Conservation (phyloP, 257 asterid genomes). For the Nicotiana paniculata region DNA sequence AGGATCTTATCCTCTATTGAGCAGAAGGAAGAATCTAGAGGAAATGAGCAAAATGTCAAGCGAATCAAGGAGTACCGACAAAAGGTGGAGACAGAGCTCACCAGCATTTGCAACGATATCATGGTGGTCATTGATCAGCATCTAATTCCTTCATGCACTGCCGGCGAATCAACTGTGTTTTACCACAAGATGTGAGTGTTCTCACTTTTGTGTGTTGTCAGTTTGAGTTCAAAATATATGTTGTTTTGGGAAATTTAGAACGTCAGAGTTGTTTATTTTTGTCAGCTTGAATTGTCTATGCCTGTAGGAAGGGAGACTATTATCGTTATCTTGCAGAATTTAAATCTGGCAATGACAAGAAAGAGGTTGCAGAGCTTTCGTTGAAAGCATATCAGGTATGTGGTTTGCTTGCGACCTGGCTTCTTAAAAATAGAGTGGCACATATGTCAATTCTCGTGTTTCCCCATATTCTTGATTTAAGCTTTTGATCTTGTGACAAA, state of each 20-base stretch:
- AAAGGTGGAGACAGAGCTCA: conserved; percentile 78
- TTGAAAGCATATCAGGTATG: conserved; percentile 61
- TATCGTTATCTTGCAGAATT: conserved; percentile 64
- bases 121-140: conserved; percentile 79
- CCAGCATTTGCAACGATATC: conserved; percentile 57
- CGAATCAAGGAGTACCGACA: conserved; percentile 75
- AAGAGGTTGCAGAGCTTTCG: conserved; percentile 58
- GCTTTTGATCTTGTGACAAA: neutral
- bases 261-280: neutral
- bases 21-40: conserved; percentile 84
- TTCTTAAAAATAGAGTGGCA: neutral
- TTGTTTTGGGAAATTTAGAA: neutral
- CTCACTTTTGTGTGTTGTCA: neutral
- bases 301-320: conserved; percentile 62
- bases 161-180: conserved; percentile 83
- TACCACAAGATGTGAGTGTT: conserved; percentile 71
- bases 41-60: conserved; percentile 72
- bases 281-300: conserved; percentile 12
- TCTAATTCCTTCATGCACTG: conserved; percentile 68
- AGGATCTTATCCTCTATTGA: conserved; percentile 87
- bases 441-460: neutral
- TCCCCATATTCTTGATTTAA: neutral
- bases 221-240: neutral
- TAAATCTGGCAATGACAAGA: conserved; percentile 48
- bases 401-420: neutral